Evolutionary conservation across 1,284 basidiomycete genomes (phyloP).

Genomic region (Ustilago lituana): DNA sequence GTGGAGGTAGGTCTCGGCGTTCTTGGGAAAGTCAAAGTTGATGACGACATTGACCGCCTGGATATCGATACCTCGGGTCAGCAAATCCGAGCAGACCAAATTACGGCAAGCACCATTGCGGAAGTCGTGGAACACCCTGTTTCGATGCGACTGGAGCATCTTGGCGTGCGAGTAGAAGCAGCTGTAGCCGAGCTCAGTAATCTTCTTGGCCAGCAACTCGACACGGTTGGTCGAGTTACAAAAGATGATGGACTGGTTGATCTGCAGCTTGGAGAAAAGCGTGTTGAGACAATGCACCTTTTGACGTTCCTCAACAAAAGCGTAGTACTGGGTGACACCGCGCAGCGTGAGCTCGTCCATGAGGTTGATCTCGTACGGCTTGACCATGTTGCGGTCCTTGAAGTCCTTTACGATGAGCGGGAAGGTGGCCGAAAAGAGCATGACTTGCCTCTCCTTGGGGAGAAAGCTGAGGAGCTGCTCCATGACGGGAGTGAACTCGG

Average conservation of each 20-base stretch:
- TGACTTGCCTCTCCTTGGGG: constrained; percentile 89
- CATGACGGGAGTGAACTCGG: constrained; percentile 98
- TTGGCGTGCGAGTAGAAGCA: constrained; percentile 99
- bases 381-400: constrained; percentile 98
- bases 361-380: constrained; percentile 97
- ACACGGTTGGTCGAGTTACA: constrained; percentile 99
- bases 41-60: constrained; percentile 99
- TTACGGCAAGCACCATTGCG: constrained; percentile 97
- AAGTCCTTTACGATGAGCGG: constrained; percentile 99
- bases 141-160: constrained; percentile 98
- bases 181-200: constrained; percentile 98
- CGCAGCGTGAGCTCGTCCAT: constrained; percentile 99
- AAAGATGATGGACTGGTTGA: constrained; percentile 99
- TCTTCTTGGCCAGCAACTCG: constrained; percentile 97
- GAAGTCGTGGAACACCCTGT: constrained; percentile 99
- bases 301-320: constrained; percentile 97
- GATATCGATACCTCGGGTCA: constrained; percentile 99
- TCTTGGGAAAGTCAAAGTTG: constrained; percentile 99
- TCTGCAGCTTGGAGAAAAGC: constrained; percentile 97
- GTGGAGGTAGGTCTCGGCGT: constrained; percentile 97
- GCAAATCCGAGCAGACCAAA: constrained; percentile 91
- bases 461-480: constrained; percentile 90
- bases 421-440: constrained; percentile 99
- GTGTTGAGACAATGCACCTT: constrained; percentile 99
- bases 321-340: constrained; percentile 99